A percentile compares a stretch with the other conserved stretches of the same genome.
phyloP scores from a whole-genome alignment of 129 eudicot genomes.

The Solidago caesia region DNA sequence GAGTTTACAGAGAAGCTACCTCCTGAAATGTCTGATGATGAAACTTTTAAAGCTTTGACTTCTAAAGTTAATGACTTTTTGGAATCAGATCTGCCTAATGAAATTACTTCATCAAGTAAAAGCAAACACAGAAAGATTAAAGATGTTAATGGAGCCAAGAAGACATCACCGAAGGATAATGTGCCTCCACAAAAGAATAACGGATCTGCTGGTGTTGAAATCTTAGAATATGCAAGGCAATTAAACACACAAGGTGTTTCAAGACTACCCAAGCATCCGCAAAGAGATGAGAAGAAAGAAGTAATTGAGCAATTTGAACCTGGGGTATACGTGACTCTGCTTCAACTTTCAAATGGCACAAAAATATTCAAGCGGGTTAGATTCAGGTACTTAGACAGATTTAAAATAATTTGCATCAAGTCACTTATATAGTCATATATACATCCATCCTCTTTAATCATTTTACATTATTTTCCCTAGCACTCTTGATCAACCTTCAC shows the following conservation, averaged over 20 bases:
- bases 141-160: conserved; percentile 7
- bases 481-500: no score
- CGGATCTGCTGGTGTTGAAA: conserved; percentile 34
- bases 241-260: conserved; percentile 30
- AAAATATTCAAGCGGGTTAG: conserved; percentile 76
- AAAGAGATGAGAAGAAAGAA: conserved; percentile 47
- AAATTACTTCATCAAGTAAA: conserved; percentile 11
- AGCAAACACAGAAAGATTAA: conserved; percentile 5
- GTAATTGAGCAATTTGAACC: conserved; percentile 86
- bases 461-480: no score
- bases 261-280: conserved; percentile 29
- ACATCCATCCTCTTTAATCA: no score
- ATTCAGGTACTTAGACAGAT: conserved; percentile 60
- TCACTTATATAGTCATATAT: no score
- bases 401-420: background rate
- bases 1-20: conserved; percentile 53
- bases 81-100: conserved; percentile 21
- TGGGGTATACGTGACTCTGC: conserved; percentile 72
- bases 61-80: conserved; percentile 42
- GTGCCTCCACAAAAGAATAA: conserved; percentile 26
- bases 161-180: conserved; percentile 18
- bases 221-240: conserved; percentile 25
- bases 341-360: conserved; percentile 50
- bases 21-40: conserved; percentile 42
- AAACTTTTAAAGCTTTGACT: conserved; percentile 39